Evolutionary conservation across 1,139 yeast genomes (phyloP), one percentile per base, ranked within the genome.

Genomic region (Hansenula lynferdii): DNA sequence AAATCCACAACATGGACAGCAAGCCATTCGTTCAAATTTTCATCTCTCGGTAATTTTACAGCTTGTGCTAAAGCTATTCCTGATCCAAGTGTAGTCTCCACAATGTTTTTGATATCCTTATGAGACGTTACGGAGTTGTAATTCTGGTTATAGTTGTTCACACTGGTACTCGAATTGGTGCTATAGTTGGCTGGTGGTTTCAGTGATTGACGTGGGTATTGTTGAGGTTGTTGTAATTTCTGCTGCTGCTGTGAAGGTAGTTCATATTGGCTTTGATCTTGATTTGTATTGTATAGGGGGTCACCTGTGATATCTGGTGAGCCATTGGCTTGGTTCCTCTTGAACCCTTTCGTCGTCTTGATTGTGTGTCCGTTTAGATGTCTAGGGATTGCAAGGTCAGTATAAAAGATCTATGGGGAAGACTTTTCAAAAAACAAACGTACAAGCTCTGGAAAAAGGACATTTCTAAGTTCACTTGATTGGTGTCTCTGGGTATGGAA

Each of bases 71-170:
- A 69, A 2, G 89, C 89, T 30, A 92, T 83, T 35, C 92, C 96
- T 0, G 96, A 84, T 0, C 98, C 98, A 37, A 94, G 68, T 0
- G 98, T 92, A 39, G 94, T 92, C 58, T 90, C 97, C 1, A 96
- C 97, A 53, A 86, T 87, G 56, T 73, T 81, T 42, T 95, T 75
- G 43, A 83, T 76, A 57, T 81, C 87, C 50, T 69, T 76, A 56
- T 82, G 94, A 8, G 85, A 68, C 0, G 83, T 69, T 10, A 77
- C 76, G 34, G 68, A 54, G 49, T 39, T 67, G 49, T 48, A 52
- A 55, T 40, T 53, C 47, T 35, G 48, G 47, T 32, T 45, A 42
- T 37, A n/a, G 12, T 47, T 24, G 14, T 31, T n/a, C n/a, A n/a
- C n/a, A n/a, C n/a, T 31, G 27, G 8, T 18, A 5, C 11, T 18